These are phyloP conservation scores for Solanum appendiculatum DNA, from an alignment of 257 asterid genomes.

Conservation along the genomic window DNA sequence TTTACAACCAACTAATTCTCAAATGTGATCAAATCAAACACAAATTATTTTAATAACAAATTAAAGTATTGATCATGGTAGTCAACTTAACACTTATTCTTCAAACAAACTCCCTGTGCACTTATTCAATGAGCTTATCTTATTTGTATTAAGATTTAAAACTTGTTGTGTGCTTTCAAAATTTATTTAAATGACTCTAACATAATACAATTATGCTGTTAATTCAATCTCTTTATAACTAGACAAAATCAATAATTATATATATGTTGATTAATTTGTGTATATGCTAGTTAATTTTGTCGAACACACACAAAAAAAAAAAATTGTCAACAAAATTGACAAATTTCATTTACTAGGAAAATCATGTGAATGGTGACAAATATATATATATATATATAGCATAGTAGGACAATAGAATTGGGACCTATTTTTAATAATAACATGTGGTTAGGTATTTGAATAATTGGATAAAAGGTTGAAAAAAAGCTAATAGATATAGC, in stretches of 20 bases:
- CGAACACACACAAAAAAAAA: background rate
- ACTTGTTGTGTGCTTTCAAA: background rate
- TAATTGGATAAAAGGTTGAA: background rate
- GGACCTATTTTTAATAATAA: background rate
- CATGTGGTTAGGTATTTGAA: conserved; percentile 2
- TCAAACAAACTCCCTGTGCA: background rate
- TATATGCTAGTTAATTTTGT: background rate
- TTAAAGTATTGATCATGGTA: background rate
- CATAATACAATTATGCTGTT: background rate
- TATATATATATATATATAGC: background rate
- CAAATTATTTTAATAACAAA: background rate
- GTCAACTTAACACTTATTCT: background rate
- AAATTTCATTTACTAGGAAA: background rate
- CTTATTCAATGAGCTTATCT: background rate
- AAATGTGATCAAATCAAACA: background rate
- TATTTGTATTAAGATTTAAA: background rate
- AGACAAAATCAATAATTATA: background rate
- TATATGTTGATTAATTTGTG: background rate
- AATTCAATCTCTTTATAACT: background rate
- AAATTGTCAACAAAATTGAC: background rate
- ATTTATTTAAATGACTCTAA: background rate
- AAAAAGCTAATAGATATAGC: background rate
- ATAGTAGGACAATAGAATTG: background rate
- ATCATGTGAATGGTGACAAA: background rate
- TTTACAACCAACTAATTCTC: background rate